Evolutionary conservation across 805 yeast species (phyloP).

Genomic region (Pichia ethanolica): DNA sequence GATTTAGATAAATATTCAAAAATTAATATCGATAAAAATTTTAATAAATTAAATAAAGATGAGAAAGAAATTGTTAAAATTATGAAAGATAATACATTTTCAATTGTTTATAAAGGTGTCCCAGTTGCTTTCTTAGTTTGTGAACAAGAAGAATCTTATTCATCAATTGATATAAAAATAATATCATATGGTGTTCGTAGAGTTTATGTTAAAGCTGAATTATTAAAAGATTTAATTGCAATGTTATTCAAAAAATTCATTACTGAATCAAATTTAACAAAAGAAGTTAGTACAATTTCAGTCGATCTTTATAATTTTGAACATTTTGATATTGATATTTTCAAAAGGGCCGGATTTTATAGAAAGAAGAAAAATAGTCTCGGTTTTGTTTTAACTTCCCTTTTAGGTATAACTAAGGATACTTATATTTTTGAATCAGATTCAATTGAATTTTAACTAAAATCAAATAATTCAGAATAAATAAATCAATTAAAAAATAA

Average conservation of each 20-base stretch:
- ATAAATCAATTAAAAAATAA: no score
- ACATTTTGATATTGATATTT: conserved; percentile 27
- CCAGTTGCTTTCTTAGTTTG: conserved; percentile 59
- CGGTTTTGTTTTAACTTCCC: conserved; percentile 9
- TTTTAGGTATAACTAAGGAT: conserved; percentile 18
- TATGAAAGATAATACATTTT: conserved; percentile 40
- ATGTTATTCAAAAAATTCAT: conserved; percentile 6
- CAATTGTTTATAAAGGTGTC: conserved; percentile 56
- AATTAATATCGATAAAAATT: conserved; percentile 8
- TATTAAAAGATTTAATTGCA: conserved; percentile 49
- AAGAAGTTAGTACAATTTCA: conserved; percentile 19
- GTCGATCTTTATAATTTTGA: conserved; percentile 51
- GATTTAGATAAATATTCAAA: conserved; percentile 39
- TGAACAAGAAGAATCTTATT: conserved; percentile 22
- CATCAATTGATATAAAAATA: conserved; percentile 32
- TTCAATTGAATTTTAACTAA: conserved; percentile 9
- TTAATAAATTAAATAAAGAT: conserved; percentile 13
- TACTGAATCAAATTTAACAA: conserved; percentile 18
- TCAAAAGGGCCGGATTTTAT: conserved; percentile 38
- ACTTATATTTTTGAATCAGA: conserved; percentile 15
- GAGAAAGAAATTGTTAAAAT: conserved; percentile 14
- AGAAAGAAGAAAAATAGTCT: conserved; percentile 10
- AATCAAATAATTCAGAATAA: no score
- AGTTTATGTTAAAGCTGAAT: conserved; percentile 58
- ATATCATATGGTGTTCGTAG: conserved; percentile 58